A percentile compares a stretch with the other conserved stretches of the same genome.
phyloP scores from a whole-genome alignment of 192 early-diverging fungal genomes.

The Coemansia sp. region DNA sequence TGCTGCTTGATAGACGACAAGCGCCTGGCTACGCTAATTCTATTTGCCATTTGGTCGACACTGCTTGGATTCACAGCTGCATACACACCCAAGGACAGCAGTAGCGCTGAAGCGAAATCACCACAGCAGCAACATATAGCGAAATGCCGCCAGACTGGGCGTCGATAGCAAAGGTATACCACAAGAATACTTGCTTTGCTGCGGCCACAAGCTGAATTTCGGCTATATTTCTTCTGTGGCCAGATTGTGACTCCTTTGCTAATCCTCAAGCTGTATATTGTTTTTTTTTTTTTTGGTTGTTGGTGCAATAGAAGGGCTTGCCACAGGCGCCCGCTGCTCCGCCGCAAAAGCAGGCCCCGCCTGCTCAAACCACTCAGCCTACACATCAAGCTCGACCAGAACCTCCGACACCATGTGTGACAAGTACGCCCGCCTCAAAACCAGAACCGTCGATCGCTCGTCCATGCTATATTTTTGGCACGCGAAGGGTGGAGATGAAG shows the following conservation, averaged over 20 bases:
- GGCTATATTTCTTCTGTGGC: too few species aligned
- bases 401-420: background rate
- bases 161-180: conserved; percentile 42
- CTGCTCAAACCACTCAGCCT: background rate
- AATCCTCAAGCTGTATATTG: background rate
- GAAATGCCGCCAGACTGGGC: conserved; percentile 32
- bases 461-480: background rate
- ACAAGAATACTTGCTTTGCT: background rate
- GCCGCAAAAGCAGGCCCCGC: background rate
- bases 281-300: too few species aligned
- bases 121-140: background rate
- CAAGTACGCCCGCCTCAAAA: background rate
- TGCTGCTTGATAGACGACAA: background rate
- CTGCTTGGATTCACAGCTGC: background rate
- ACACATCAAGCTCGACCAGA: background rate
- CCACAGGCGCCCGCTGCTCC: conserved; percentile 3
- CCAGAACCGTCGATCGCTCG: background rate
- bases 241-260: conserved; percentile 3
- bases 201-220: background rate
- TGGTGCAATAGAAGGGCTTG: background rate
- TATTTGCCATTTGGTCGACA: background rate
- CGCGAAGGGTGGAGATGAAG: background rate
- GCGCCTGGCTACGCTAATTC: background rate
- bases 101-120: background rate
- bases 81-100: conserved; percentile 2